phyloP scores from a whole-genome alignment of 169 alveolate species.

The Eimeria necatrix region DNA sequence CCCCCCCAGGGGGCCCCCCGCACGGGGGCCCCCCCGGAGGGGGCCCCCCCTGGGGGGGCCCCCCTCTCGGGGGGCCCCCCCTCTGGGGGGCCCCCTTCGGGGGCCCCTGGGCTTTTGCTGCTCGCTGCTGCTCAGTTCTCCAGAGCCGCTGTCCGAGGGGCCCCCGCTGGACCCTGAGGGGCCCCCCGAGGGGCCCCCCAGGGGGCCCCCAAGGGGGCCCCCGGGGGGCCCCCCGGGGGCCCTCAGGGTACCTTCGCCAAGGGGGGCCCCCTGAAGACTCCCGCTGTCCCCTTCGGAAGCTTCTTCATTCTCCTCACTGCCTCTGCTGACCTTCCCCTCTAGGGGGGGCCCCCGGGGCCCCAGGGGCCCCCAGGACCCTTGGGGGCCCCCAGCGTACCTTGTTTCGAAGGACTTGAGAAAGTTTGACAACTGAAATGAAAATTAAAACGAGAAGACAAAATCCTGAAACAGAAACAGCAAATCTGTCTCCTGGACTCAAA shows the following conservation, averaged over 20 bases:
- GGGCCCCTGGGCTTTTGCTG: not conserved
- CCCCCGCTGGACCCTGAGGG: too few species aligned
- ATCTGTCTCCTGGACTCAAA: conserved; percentile 11
- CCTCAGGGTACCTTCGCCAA: too few species aligned
- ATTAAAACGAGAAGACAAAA: not conserved
- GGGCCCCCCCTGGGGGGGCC: not conserved
- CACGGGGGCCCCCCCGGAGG: too few species aligned
- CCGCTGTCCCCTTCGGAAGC: not conserved
- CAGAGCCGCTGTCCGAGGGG: too few species aligned
- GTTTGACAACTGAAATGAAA: not conserved
- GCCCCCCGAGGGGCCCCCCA: too few species aligned
- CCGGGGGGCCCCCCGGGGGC: too few species aligned
- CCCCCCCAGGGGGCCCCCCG: too few species aligned
- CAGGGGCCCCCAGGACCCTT: not conserved
- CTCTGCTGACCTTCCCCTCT: not conserved
- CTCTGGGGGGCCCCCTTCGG: not conserved
- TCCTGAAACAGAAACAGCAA: not conserved
- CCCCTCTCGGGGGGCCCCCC: not conserved
- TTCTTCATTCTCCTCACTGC: not conserved
- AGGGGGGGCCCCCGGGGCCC: not conserved
- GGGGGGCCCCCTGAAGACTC: not conserved
- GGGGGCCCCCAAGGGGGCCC: too few species aligned
- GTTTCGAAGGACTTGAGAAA: too few species aligned
- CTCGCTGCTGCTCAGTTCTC: too few species aligned
- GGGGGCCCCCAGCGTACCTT: not conserved